Conservation (phyloP, 1,284 basidiomycete genomes). For the Rhodotorula sp. region DNA sequence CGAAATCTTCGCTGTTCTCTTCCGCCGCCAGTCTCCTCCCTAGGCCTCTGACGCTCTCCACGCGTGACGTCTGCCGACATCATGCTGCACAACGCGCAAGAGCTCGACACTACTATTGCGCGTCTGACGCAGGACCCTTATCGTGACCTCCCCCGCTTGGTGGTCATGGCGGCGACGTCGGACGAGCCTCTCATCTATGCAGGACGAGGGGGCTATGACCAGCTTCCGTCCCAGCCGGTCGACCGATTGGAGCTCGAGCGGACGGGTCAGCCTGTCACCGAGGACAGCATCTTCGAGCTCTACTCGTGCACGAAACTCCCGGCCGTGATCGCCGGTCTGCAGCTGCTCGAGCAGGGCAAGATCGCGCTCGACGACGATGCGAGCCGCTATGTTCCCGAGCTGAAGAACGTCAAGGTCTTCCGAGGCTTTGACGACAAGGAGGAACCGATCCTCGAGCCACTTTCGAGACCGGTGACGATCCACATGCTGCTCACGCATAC, state of each 20-base stretch:
- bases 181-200: background rate
- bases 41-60: background rate
- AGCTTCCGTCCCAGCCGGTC: background rate
- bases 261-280: background rate
- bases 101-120: background rate
- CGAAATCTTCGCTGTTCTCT: background rate
- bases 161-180: background rate
- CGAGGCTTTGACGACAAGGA: constrained; percentile 11
- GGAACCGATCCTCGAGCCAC: constrained; percentile 4
- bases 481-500: constrained; percentile 24
- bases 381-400: constrained; percentile 11
- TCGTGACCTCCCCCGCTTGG: constrained; percentile 2
- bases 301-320: constrained; percentile 8
- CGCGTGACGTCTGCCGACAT: background rate
- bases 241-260: background rate
- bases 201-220: constrained; percentile 1
- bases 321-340: constrained; percentile 14
- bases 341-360: constrained; percentile 34
- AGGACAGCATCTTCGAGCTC: constrained; percentile 7
- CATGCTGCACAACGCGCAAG: background rate
- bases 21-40: background rate
- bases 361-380: constrained; percentile 22
- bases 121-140: background rate
- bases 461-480: constrained; percentile 3
- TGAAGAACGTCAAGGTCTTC: constrained; percentile 13